These are phyloP conservation scores for Pecoramyces ruminantium DNA, from an alignment of 192 early-diverging fungal species.

Conservation along the genomic window DNA sequence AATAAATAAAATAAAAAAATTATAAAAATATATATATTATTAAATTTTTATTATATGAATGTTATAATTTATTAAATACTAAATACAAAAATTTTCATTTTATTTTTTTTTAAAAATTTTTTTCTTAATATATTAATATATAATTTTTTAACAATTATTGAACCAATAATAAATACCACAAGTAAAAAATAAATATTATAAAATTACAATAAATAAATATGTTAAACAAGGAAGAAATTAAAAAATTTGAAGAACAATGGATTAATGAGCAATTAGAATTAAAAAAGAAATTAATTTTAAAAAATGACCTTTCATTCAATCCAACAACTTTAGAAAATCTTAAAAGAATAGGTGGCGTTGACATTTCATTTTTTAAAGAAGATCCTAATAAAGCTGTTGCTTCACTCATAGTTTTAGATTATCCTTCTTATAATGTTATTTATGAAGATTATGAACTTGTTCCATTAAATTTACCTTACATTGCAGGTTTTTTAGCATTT, in stretches of 20 bases:
- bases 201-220: too few relatives aligned
- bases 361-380: neutral
- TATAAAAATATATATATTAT: too few relatives aligned
- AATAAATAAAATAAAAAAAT: too few relatives aligned
- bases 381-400: neutral
- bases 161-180: too few relatives aligned
- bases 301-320: neutral
- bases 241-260: neutral
- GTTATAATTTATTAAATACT: too few relatives aligned
- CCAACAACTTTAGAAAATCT: neutral
- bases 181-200: too few relatives aligned
- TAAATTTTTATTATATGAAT: too few relatives aligned
- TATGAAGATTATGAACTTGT: conserved; percentile 10
- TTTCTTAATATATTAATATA: too few relatives aligned
- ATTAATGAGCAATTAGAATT: neutral
- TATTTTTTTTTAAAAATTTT: too few relatives aligned
- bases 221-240: neutral
- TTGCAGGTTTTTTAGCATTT: conserved; percentile 81
- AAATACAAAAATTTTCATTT: too few relatives aligned
- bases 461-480: conserved; percentile 57
- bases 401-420: neutral
- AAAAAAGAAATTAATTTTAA: neutral
- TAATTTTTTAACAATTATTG: too few relatives aligned
- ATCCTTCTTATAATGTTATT: neutral
- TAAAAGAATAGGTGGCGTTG: neutral